Conservation (phyloP, 106 monocot species). For the Ottelia alismoides region DNA sequence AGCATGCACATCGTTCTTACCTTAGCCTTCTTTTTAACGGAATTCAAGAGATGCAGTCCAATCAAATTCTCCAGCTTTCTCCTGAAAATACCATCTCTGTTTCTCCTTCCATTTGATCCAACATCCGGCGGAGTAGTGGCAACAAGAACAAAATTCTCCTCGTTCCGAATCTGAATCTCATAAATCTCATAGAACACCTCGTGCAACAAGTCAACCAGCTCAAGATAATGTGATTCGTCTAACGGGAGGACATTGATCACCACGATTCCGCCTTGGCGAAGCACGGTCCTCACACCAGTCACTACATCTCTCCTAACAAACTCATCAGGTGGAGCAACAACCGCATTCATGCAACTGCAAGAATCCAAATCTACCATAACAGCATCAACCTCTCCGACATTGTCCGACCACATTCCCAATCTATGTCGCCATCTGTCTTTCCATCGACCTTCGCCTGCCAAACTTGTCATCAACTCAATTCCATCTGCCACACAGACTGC, state of each 20-base stretch:
- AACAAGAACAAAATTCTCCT: conserved; percentile 63
- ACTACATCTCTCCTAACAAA: conserved; percentile 32
- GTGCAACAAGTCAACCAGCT: conserved; percentile 27
- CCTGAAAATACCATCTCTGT: background rate
- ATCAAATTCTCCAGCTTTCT: conserved; percentile 21
- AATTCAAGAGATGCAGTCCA: conserved; percentile 11
- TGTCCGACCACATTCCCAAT: background rate
- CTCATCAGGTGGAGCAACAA: conserved; percentile 52
- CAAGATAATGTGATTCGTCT: conserved; percentile 8
- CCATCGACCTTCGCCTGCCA: conserved; percentile 5
- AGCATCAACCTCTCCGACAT: conserved; percentile 26
- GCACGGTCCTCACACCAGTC: conserved; percentile 22
- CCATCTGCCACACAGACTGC: conserved; percentile 45
- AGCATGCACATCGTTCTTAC: too few relatives aligned
- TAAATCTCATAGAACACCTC: conserved; percentile 59
- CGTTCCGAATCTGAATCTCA: conserved; percentile 56
- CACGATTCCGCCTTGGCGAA: conserved; percentile 22
- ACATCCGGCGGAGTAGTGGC: conserved; percentile 19
- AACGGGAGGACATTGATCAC: conserved; percentile 64
- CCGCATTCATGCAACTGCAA: conserved; percentile 22
- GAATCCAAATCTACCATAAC: conserved; percentile 90
- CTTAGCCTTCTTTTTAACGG: conserved; percentile 27
- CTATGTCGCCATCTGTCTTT: too few relatives aligned
- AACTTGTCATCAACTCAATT: conserved; percentile 29
- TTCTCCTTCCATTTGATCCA: background rate